These are phyloP conservation scores for Metahyphopichia silvanorum DNA, from an alignment of 805 yeast species.

Conservation along the genomic window DNA sequence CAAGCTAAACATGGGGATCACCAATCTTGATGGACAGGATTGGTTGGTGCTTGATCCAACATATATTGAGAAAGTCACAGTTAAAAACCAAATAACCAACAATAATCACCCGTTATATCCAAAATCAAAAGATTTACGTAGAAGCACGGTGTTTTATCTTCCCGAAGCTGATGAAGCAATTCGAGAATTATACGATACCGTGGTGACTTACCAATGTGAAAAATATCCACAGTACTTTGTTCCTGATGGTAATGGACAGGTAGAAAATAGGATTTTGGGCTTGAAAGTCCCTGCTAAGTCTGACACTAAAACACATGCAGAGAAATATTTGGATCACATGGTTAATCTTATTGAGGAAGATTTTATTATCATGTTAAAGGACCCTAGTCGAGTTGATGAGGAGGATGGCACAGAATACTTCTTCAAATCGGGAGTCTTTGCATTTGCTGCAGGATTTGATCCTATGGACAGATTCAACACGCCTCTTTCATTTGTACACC, in stretches of 20 bases:
- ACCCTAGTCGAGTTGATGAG: slow-evolving; percentile 23
- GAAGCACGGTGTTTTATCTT: slow-evolving; percentile 28
- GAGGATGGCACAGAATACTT: slow-evolving; percentile 34
- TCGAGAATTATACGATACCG: slow-evolving; percentile 31
- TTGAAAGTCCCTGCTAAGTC: slow-evolving; percentile 17
- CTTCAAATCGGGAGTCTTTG: slow-evolving; percentile 43
- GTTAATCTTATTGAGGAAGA: slow-evolving; percentile 38
- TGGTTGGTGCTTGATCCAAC: slow-evolving; percentile 40
- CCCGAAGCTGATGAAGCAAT: slow-evolving; percentile 34
- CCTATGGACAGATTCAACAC: slow-evolving; percentile 35
- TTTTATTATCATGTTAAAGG: slow-evolving; percentile 35
- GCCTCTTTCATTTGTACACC: slow-evolving; percentile 37
- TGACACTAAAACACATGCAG: slow-evolving; percentile 5
- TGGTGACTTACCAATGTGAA: slow-evolving; percentile 27
- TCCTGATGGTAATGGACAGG: slow-evolving; percentile 8
- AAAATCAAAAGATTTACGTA: slow-evolving; percentile 18
- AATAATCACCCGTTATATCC: slow-evolving; percentile 34
- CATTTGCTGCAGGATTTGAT: slow-evolving; percentile 44
- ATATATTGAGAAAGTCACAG: slow-evolving; percentile 22
- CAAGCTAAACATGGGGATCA: slow-evolving; percentile 61
- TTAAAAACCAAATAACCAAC: slow-evolving; percentile 24
- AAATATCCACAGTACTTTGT: slow-evolving; percentile 39
- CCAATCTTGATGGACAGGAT: slow-evolving; percentile 33
- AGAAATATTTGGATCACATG: slow-evolving; percentile 18
- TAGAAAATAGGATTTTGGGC: slow-evolving; percentile 25